Conservation (phyloP, 2,329 filamentous ascomycete species). For the Phyllosticta paracitricarpa region DNA sequence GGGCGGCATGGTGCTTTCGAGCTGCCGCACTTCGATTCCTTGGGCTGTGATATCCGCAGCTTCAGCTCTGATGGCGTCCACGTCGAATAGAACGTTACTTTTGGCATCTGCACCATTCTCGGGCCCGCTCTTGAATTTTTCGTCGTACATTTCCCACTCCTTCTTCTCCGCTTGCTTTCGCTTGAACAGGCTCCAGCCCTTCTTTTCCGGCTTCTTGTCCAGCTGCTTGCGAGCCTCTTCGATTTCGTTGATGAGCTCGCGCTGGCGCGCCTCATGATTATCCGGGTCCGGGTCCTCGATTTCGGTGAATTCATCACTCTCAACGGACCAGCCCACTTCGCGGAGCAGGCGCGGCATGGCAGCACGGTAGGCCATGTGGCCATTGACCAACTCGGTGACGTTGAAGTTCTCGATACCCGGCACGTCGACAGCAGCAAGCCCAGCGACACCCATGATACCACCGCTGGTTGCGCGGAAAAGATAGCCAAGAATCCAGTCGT, state of each 20-base stretch:
- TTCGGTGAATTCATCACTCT: slow-evolving; percentile 88
- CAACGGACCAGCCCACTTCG: slow-evolving; percentile 81
- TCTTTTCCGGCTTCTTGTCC: slow-evolving; percentile 66
- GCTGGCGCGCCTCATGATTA: slow-evolving; percentile 75
- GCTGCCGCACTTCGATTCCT: slow-evolving; percentile 61
- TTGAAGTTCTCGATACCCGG: slow-evolving; percentile 81
- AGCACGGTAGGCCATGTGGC: slow-evolving; percentile 93
- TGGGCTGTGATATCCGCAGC: slow-evolving; percentile 68
- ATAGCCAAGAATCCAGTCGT: slow-evolving; percentile 93
- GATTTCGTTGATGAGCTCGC: slow-evolving; percentile 92
- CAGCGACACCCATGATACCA: slow-evolving; percentile 80
- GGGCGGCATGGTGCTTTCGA: slow-evolving; percentile 79
- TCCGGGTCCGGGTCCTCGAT: slow-evolving; percentile 97
- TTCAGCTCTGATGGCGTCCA: slow-evolving; percentile 72
- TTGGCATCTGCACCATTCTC: slow-evolving; percentile 41
- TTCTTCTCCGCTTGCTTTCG: slow-evolving; percentile 75
- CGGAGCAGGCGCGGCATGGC: slow-evolving; percentile 83
- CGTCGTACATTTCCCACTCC: slow-evolving; percentile 91
- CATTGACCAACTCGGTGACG: slow-evolving; percentile 73
- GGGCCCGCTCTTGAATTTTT: slow-evolving; percentile 40
- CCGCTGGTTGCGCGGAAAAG: slow-evolving; percentile 90
- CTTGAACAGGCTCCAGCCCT: slow-evolving; percentile 63
- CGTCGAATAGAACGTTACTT: slow-evolving; percentile 70
- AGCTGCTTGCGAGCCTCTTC: slow-evolving; percentile 85
- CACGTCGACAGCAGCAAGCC: slow-evolving; percentile 70